Evolutionary conservation across 768 basidiomycete genomes (phyloP).

Genomic region (Mycena floridula): DNA sequence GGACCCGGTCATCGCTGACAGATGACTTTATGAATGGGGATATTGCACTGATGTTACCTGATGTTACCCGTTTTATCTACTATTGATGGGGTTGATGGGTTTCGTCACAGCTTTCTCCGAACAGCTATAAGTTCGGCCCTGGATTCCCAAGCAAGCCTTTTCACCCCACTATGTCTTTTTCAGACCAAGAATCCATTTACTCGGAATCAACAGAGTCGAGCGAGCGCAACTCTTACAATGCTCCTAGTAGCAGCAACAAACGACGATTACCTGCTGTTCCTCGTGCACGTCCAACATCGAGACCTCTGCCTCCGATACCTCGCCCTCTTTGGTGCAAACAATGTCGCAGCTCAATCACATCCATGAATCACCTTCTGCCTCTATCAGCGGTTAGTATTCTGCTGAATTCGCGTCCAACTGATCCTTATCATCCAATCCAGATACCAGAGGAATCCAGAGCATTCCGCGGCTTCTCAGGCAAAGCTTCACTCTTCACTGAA

Average conservation of each 20-base stretch:
- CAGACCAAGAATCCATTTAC: too few species aligned
- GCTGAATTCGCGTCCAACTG: not conserved
- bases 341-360: conserved; percentile 40
- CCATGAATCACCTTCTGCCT: conserved; percentile 34
- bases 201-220: too few species aligned
- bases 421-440: conserved; percentile 16
- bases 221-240: too few species aligned
- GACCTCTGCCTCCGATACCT: conserved; percentile 47
- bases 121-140: too few species aligned
- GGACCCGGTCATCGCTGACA: too few species aligned
- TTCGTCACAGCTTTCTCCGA: too few species aligned
- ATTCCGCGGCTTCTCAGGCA: conserved; percentile 52
- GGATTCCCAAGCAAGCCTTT: too few species aligned
- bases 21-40: too few species aligned
- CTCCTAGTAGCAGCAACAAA: not conserved
- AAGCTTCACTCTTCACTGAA: conserved; percentile 53
- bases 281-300: conserved; percentile 22
- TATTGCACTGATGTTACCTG: too few species aligned
- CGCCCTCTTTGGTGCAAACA: conserved; percentile 38
- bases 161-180: too few species aligned
- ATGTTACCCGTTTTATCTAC: too few species aligned
- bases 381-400: conserved; percentile 28
- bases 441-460: conserved; percentile 39
- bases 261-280: conserved; percentile 16
- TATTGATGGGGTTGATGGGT: too few species aligned